These are phyloP conservation scores for Rhodotorula sp. DNA, from an alignment of 1,284 basidiomycete genomes.

Conservation along the genomic window DNA sequence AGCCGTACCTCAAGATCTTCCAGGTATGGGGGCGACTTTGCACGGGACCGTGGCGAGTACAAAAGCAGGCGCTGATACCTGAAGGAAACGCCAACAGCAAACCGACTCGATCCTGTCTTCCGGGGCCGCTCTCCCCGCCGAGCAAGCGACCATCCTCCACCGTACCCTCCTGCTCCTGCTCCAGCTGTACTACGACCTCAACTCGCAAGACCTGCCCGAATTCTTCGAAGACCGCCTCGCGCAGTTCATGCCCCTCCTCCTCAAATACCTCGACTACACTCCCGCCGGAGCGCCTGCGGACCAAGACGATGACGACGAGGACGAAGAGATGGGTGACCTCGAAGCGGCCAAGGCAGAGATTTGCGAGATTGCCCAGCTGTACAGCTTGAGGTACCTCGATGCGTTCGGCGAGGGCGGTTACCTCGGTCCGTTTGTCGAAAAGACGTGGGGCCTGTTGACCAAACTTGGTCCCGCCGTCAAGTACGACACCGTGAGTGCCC, in stretches of 20 bases:
- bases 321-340: constrained; percentile 73
- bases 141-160: constrained; percentile 56
- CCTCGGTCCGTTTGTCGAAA: constrained; percentile 66
- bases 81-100: constrained; percentile 43
- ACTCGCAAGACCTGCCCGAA: constrained; percentile 91
- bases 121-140: constrained; percentile 46
- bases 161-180: constrained; percentile 74
- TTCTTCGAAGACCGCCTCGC: constrained; percentile 85
- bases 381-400: constrained; percentile 87
- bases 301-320: constrained; percentile 70
- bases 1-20: constrained; percentile 80
- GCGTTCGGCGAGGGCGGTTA: constrained; percentile 62
- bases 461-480: constrained; percentile 67
- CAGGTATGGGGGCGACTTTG: constrained; percentile 50
- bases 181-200: constrained; percentile 90
- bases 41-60: constrained; percentile 46
- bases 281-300: constrained; percentile 54
- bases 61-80: neutral
- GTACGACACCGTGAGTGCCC: constrained; percentile 78
- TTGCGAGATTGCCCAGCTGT: constrained; percentile 90
- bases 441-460: constrained; percentile 86
- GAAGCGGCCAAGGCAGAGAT: constrained; percentile 85
- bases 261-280: constrained; percentile 76
- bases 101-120: constrained; percentile 54
- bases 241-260: constrained; percentile 75